These are phyloP conservation scores for Hypoxylon sp. DNA, from an alignment of 2,329 filamentous ascomycete genomes.

Conservation along the genomic window DNA sequence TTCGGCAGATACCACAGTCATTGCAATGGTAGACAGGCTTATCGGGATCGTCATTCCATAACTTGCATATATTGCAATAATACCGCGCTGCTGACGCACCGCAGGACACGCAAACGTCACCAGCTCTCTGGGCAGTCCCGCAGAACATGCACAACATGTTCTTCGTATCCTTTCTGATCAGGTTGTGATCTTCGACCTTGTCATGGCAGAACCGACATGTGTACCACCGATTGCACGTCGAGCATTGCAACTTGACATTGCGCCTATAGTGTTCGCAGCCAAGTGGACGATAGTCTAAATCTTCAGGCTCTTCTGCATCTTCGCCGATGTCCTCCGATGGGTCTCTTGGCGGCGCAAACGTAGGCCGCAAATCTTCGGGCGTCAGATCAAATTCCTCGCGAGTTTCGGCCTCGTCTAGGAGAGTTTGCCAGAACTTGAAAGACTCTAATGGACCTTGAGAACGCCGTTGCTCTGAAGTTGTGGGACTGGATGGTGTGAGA, in stretches of 20 bases:
- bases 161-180: conserved; percentile 86
- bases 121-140: conserved; percentile 84
- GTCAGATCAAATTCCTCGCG: conserved; percentile 66
- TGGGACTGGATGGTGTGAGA: conserved; percentile 59
- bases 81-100: conserved; percentile 85
- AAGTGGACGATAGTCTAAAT: conserved; percentile 64
- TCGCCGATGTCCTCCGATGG: conserved; percentile 57
- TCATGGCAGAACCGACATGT: conserved; percentile 97
- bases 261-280: conserved; percentile 95
- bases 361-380: conserved; percentile 75
- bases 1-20: conserved; percentile 95
- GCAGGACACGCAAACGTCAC: conserved; percentile 83
- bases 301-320: conserved; percentile 61
- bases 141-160: conserved; percentile 99
- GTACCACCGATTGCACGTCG: conserved; percentile 91
- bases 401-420: conserved; percentile 58
- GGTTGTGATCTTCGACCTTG: conserved; percentile 80
- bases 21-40: conserved; percentile 97
- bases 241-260: conserved; percentile 96
- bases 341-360: conserved; percentile 72
- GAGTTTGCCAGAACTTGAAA: conserved; percentile 72
- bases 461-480: conserved; percentile 58
- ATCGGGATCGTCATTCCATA: conserved; percentile 94
- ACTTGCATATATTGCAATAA: conserved; percentile 93
- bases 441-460: conserved; percentile 66